Conservation (phyloP, 78 protist species). For the Pelomyxa schiedti region DNA sequence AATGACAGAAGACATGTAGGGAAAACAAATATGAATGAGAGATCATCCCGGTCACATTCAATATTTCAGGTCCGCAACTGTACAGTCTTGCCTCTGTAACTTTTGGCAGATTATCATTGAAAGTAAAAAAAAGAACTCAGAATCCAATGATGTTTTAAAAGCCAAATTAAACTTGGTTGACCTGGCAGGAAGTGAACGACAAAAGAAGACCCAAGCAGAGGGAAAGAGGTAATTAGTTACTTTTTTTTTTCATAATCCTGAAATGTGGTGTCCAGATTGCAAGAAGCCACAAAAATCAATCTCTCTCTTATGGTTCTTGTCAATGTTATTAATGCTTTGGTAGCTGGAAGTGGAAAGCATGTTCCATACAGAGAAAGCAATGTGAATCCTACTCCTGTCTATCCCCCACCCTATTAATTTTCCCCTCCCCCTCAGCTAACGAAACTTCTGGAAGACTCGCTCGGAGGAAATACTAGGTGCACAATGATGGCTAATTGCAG, state of each 20-base stretch:
- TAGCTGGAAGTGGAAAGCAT: constrained; percentile 29
- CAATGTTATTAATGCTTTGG: constrained; percentile 67
- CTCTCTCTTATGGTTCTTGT: constrained; percentile 68
- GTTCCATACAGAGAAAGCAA: constrained; percentile 78
- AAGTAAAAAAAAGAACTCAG: not conserved
- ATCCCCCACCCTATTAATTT: not conserved
- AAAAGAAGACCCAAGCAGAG: constrained; percentile 63
- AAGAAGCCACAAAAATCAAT: constrained; percentile 76
- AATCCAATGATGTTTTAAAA: not conserved
- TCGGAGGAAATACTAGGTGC: constrained; percentile 79
- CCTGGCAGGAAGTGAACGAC: constrained; percentile 76
- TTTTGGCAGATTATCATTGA: constrained; percentile 30
- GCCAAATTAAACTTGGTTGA: constrained; percentile 78
- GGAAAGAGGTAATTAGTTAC: no score
- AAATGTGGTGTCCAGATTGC: no score
- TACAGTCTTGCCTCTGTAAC: no score
- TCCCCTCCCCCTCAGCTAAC: constrained; percentile 49
- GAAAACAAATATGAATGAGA: constrained; percentile 60
- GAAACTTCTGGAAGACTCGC: constrained; percentile 75
- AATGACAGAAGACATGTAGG: constrained; percentile 43
- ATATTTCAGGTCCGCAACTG: no score
- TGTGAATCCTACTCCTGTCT: no score
- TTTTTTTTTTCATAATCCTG: no score
- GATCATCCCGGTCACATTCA: constrained; percentile 62
- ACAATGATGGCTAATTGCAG: constrained; percentile 74